Conservation (phyloP, 768 basidiomycete species). For the Amyloporia xantha region DNA sequence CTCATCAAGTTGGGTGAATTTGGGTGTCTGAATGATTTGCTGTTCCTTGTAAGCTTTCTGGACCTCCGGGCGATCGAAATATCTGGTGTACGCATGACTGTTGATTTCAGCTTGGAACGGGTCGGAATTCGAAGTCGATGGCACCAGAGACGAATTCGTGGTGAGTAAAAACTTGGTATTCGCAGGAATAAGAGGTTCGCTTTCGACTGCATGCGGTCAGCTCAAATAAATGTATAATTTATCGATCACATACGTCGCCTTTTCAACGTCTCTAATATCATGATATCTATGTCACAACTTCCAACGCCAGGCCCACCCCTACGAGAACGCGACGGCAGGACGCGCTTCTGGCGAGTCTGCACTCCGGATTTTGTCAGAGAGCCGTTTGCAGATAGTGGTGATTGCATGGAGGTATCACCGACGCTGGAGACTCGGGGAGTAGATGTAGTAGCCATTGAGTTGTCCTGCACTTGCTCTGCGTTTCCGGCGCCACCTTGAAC, state of each 20-base stretch:
- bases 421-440: slow-evolving; percentile 1
- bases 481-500: neutral
- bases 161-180: slow-evolving; percentile 65
- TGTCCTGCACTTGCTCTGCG: neutral
- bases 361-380: slow-evolving; percentile 8
- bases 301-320: slow-evolving; percentile 80
- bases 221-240: neutral
- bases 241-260: slow-evolving; percentile 54
- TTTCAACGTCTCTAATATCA: slow-evolving; percentile 78
- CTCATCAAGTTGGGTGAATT: slow-evolving; percentile 44
- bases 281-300: slow-evolving; percentile 68
- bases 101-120: slow-evolving; percentile 41
- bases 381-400: neutral
- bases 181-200: slow-evolving; percentile 62
- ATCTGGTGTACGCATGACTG: slow-evolving; percentile 55
- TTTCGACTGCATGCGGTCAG: slow-evolving; percentile 45
- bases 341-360: slow-evolving; percentile 59
- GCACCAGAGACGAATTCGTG: slow-evolving; percentile 53
- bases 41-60: slow-evolving; percentile 65
- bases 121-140: slow-evolving; percentile 32
- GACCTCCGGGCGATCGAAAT: slow-evolving; percentile 75
- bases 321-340: slow-evolving; percentile 74
- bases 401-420: neutral
- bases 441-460: neutral
- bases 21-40: slow-evolving; percentile 70